Conservation (phyloP, 192 early-diverging fungal species). For the Coemansia erecta region DNA sequence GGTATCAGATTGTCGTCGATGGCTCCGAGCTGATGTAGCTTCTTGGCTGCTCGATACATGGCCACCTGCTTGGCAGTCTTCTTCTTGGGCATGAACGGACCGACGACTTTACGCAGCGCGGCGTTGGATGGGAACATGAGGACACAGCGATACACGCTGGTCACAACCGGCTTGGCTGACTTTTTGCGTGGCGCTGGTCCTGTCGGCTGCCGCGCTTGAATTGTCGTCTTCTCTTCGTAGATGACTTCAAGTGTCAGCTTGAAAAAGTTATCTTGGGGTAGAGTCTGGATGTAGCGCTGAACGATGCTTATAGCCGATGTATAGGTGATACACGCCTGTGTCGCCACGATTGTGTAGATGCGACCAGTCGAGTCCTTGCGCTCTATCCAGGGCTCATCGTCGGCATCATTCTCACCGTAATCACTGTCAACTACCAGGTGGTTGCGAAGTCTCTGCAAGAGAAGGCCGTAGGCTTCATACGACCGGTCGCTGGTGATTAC, state of each 20-base stretch:
- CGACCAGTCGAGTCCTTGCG: constrained; percentile 40
- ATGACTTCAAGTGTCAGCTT: constrained; percentile 57
- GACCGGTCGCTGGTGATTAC: constrained; percentile 20
- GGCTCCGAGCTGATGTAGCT: constrained; percentile 64
- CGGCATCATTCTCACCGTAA: constrained; percentile 18
- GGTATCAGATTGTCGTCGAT: constrained; percentile 78
- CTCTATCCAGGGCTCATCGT: constrained; percentile 40
- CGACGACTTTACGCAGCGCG: constrained; percentile 54
- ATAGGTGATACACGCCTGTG: constrained; percentile 71
- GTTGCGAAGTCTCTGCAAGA: constrained; percentile 14
- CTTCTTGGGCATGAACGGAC: constrained; percentile 58
- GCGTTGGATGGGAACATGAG: constrained; percentile 65
- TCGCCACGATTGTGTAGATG: constrained; percentile 59
- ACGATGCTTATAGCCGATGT: constrained; percentile 65
- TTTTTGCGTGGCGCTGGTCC: neutral
- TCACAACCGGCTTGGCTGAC: constrained; percentile 5
- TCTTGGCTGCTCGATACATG: constrained; percentile 68
- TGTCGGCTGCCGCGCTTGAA: no score
- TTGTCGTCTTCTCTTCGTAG: constrained; percentile 16
- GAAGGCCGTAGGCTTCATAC: constrained; percentile 22
- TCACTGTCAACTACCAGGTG: constrained; percentile 20
- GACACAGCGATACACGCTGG: constrained; percentile 45
- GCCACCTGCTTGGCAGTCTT: constrained; percentile 65
- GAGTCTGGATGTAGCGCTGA: constrained; percentile 67
- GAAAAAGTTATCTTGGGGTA: constrained; percentile 66